A percentile compares a stretch with the other conserved stretches of the same genome.
These are phyloP conservation scores for Boletus pseudo-olivaceus DNA, from an alignment of 768 basidiomycete species.

Conservation along the genomic window DNA sequence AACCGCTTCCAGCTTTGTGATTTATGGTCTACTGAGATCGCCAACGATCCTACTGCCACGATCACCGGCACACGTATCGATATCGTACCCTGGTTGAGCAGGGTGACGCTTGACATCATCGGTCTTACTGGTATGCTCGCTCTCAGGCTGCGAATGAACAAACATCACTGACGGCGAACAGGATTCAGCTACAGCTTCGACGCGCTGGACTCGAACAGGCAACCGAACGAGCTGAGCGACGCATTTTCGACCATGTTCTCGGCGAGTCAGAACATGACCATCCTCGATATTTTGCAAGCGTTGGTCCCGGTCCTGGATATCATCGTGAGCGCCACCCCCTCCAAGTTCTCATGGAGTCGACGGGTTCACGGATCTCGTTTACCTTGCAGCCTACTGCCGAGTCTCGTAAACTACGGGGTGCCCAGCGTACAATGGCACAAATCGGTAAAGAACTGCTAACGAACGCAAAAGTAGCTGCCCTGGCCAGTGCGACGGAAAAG, in stretches of 20 bases:
- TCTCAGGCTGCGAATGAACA: background rate
- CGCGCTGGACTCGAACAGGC: slow-evolving; percentile 23
- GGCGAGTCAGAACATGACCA: background rate
- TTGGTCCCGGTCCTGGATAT: slow-evolving; percentile 36
- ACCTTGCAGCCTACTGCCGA: slow-evolving; percentile 21
- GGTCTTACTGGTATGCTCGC: slow-evolving; percentile 35
- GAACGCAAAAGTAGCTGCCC: slow-evolving; percentile 46
- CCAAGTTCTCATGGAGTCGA: background rate
- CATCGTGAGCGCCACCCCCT: slow-evolving; percentile 32
- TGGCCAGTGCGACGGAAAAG: slow-evolving; percentile 16
- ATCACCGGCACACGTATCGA: slow-evolving; percentile 25
- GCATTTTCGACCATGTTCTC: slow-evolving; percentile 34
- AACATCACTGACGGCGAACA: slow-evolving; percentile 7
- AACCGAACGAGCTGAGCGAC: slow-evolving; percentile 30
- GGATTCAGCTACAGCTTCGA: slow-evolving; percentile 40
- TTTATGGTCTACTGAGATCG: slow-evolving; percentile 38
- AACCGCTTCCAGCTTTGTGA: slow-evolving; percentile 40
- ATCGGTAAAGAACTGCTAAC: slow-evolving; percentile 49
- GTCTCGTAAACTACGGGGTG: slow-evolving; percentile 18
- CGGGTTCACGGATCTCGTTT: background rate
- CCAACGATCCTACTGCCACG: slow-evolving; percentile 20
- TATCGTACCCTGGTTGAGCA: slow-evolving; percentile 32
- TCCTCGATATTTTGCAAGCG: slow-evolving; percentile 33
- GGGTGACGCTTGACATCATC: slow-evolving; percentile 40
- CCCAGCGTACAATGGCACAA: slow-evolving; percentile 41